Evolutionary conservation across 2,329 filamentous ascomycete genomes (phyloP).

Genomic region (Cercospora sojina): DNA sequence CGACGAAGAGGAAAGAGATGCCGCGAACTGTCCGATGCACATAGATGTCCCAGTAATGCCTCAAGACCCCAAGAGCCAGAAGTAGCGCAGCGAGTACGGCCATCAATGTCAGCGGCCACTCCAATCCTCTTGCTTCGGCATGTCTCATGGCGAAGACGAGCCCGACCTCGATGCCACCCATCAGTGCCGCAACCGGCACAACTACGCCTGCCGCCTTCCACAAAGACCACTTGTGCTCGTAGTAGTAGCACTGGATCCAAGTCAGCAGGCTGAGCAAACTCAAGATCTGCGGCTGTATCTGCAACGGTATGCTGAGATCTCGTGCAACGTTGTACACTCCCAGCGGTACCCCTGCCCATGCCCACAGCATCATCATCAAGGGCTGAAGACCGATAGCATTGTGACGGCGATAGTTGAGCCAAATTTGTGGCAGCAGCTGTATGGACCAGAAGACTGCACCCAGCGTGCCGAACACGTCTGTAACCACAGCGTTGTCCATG

Average conservation of each 20-base stretch:
- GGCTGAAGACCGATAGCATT: slow-evolving; percentile 65
- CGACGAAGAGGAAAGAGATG: slow-evolving; percentile 71
- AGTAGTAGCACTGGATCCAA: slow-evolving; percentile 59
- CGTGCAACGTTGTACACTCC: slow-evolving; percentile 61
- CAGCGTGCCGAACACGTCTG: slow-evolving; percentile 59
- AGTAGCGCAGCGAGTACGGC: slow-evolving; percentile 63
- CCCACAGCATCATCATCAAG: slow-evolving; percentile 72
- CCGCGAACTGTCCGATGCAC: slow-evolving; percentile 64
- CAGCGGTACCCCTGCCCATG: slow-evolving; percentile 65
- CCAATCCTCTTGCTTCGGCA: slow-evolving; percentile 45
- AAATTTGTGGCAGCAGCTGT: slow-evolving; percentile 68
- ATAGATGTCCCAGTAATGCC: slow-evolving; percentile 71
- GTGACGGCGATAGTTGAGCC: slow-evolving; percentile 66
- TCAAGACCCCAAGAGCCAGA: slow-evolving; percentile 63
- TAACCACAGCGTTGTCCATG: slow-evolving; percentile 32
- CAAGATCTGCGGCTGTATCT: slow-evolving; percentile 58
- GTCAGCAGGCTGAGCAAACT: slow-evolving; percentile 53
- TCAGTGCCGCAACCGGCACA: slow-evolving; percentile 52
- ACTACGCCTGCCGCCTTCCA: slow-evolving; percentile 51
- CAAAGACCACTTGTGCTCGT: slow-evolving; percentile 57
- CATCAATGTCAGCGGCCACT: slow-evolving; percentile 67
- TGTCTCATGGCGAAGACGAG: slow-evolving; percentile 58
- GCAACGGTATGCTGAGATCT: slow-evolving; percentile 54
- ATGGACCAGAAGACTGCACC: slow-evolving; percentile 67
- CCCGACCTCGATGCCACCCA: slow-evolving; percentile 60